Evolutionary conservation across 2,329 filamentous ascomycete species (phyloP).

Genomic region (Phaeosphaeriaceae sp.): DNA sequence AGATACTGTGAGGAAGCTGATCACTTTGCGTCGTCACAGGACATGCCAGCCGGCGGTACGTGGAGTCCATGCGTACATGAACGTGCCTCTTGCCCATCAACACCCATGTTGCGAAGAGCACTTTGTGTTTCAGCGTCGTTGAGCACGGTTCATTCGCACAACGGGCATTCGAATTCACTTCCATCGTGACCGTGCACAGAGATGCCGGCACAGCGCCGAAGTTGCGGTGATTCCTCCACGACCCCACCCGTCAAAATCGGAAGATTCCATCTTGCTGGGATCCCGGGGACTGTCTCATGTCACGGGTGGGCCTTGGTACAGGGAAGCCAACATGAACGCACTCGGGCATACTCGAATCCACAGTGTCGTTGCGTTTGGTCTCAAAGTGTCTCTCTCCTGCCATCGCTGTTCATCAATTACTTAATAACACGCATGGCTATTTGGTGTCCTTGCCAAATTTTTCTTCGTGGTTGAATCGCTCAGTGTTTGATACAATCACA

Average conservation of each 20-base stretch:
- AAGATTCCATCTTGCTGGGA: background rate
- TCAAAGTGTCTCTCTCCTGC: background rate
- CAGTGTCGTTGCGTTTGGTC: background rate
- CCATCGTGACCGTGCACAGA: background rate
- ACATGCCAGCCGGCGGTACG: background rate
- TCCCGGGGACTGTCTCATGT: background rate
- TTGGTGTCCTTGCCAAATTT: background rate
- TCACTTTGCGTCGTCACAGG: background rate
- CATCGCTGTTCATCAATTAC: background rate
- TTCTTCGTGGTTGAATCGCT: background rate
- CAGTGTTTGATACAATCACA: background rate
- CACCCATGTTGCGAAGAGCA: background rate
- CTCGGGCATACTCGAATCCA: background rate
- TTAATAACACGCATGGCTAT: background rate
- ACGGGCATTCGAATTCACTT: background rate
- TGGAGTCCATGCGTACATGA: background rate
- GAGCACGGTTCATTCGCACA: background rate
- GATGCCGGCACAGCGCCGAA: background rate
- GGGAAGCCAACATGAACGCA: background rate
- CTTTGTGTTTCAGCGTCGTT: background rate
- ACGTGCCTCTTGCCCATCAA: background rate
- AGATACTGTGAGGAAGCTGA: too few species aligned
- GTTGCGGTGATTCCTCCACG: background rate
- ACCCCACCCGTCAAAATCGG: background rate
- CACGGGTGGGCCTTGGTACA: background rate